Base-by-base conservation (phyloP, 1,284 basidiomycete species). In the Cutaneotrichosporon daszewskae region DNA sequence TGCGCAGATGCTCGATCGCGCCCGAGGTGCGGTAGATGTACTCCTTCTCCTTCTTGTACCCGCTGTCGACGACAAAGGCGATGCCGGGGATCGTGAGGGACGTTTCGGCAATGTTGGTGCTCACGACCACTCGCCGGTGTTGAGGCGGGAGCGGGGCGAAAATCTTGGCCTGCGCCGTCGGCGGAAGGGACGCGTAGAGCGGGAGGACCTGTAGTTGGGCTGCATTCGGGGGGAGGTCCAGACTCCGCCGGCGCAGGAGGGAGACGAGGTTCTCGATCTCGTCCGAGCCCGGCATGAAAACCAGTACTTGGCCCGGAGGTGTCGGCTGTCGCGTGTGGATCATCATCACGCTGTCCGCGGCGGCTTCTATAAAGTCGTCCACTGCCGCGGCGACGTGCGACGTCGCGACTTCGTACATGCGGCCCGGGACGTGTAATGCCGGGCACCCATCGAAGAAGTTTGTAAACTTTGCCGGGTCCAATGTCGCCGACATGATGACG, bases 51-150 rank as follows among this genome's bases (percentile, higher is more conserved):
- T 99, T 99, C 60, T 85, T 88, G 68, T 92, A 85, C 1, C 91
- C 91, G 0, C 87, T 84, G 69, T 99, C 94, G 37, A 99, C 84
- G 7, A 99, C 94, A 65, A 89, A 97, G 47, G 81, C 84, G 43
- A 98, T 84, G 2, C 92, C 92, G 5, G 92, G 90, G 59, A 99
- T 95, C 4, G 94, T 98, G 67, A 99, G 87, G 18, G 87, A 90
- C 0, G 95, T 98, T 70, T 98, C 94, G n/a, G 94, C 91, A 40
- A 96, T 90, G 68, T 95, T 96, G 13, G 91, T 96, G 0, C 90
- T 85, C 22, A 98, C 76, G 45, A 97, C 88, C 62, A 92, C 85
- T 66, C 95, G 91, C 36, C 94, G 81, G 1, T 79, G 82, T 39
- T 82, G 77, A 0, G 78, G 63, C 3, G 87, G 82, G 1, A 87